These are phyloP conservation scores for Phyllosticta capitalensis DNA, from an alignment of 2,329 filamentous ascomycete species.

Conservation along the genomic window DNA sequence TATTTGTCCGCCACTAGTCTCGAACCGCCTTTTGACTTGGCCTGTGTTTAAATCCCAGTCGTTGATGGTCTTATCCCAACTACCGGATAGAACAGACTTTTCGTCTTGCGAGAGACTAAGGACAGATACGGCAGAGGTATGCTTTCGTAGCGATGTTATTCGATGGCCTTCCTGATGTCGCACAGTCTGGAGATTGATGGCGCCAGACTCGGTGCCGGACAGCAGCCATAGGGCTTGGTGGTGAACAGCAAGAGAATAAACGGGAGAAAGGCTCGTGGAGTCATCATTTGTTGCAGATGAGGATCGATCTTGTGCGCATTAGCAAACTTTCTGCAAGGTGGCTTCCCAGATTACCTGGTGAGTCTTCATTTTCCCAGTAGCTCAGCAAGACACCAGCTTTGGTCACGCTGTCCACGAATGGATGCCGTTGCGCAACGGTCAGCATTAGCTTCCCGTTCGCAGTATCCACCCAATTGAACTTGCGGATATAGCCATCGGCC, in stretches of 20 bases:
- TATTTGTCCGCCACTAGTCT: slow-evolving; percentile 71
- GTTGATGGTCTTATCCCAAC: slow-evolving; percentile 90
- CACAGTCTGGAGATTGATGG: slow-evolving; percentile 87
- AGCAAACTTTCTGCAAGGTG: background rate
- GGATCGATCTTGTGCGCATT: slow-evolving; percentile 15
- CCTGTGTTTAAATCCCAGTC: slow-evolving; percentile 95
- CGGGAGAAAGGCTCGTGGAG: slow-evolving; percentile 60
- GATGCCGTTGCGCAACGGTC: slow-evolving; percentile 90
- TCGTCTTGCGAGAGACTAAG: slow-evolving; percentile 76
- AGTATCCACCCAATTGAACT: slow-evolving; percentile 91
- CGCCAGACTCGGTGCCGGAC: slow-evolving; percentile 80
- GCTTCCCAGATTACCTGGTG: slow-evolving; percentile 29
- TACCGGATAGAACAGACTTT: slow-evolving; percentile 76
- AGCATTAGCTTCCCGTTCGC: slow-evolving; percentile 90
- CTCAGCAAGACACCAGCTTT: slow-evolving; percentile 91
- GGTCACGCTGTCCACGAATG: slow-evolving; percentile 93
- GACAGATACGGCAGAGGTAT: slow-evolving; percentile 87
- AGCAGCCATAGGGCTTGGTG: slow-evolving; percentile 85
- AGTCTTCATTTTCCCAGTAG: slow-evolving; percentile 98
- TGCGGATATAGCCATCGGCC: slow-evolving; percentile 89
- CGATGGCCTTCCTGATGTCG: slow-evolving; percentile 90
- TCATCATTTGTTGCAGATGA: slow-evolving; percentile 41
- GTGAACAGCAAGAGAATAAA: slow-evolving; percentile 89
- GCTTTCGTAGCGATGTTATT: slow-evolving; percentile 69
- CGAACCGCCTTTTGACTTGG: slow-evolving; percentile 63